Evolutionary conservation across 2,329 filamentous ascomycete species (phyloP).

Genomic region (Zymoseptoria pseudotritici): DNA sequence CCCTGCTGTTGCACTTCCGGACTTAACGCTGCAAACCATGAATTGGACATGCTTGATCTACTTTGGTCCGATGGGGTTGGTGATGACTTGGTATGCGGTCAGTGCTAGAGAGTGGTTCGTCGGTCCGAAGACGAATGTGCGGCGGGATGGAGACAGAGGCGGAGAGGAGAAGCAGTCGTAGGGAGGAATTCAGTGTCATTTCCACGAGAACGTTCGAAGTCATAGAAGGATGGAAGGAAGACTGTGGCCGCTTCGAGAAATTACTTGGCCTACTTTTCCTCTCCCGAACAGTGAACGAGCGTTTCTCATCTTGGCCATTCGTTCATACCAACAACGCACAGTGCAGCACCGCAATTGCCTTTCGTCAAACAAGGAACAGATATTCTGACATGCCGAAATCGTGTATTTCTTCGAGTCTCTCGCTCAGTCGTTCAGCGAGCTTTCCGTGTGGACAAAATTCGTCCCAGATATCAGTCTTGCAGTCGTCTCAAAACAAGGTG

Average conservation of each 20-base stretch:
- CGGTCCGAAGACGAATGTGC: conserved; percentile 29
- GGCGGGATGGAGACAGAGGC: conserved; percentile 26
- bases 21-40: conserved; percentile 26
- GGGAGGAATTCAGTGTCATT: neutral
- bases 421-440: neutral
- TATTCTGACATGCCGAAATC: neutral
- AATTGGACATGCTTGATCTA: conserved; percentile 30
- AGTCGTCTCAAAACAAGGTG: neutral
- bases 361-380: neutral
- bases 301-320: neutral
- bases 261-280: neutral
- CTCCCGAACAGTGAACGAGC: neutral
- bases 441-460: neutral
- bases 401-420: neutral
- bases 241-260: neutral
- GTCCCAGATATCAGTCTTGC: neutral
- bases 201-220: neutral
- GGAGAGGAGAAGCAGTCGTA: neutral
- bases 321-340: neutral
- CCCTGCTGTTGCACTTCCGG: conserved; percentile 23
- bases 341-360: neutral
- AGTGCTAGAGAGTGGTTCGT: conserved; percentile 30
- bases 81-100: conserved; percentile 25
- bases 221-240: neutral
- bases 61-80: conserved; percentile 26